A percentile compares a stretch with the other conserved stretches of the same genome.
Conservation (phyloP, 116 monocot species). For the Posidonia oceanica region DNA sequence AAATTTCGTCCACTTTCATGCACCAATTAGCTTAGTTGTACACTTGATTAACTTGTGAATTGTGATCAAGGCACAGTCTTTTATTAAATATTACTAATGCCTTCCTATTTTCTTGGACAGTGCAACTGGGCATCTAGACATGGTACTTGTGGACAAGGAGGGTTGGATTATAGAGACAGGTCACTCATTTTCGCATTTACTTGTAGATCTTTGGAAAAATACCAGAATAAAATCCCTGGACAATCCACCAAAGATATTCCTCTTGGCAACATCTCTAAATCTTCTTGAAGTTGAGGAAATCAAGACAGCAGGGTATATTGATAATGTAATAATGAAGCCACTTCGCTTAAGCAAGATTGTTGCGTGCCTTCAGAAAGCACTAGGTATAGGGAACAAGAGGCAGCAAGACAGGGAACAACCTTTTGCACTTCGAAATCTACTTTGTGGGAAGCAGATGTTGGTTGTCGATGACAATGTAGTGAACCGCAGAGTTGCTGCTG, state of each 20-base stretch:
- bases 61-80: too few relatives aligned
- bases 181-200: constrained; percentile 26
- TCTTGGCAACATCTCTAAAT: constrained; percentile 51
- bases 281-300: constrained; percentile 31
- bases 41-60: neutral
- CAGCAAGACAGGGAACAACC: constrained; percentile 24
- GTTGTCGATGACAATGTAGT: constrained; percentile 88
- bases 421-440: constrained; percentile 32
- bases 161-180: constrained; percentile 39
- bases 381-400: constrained; percentile 36
- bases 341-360: constrained; percentile 64
- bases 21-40: too few relatives aligned
- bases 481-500: constrained; percentile 66
- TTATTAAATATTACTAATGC: constrained; percentile 3
- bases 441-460: constrained; percentile 52
- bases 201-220: constrained; percentile 27
- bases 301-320: constrained; percentile 35
- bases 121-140: constrained; percentile 27
- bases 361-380: constrained; percentile 48
- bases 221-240: constrained; percentile 16
- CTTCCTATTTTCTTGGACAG: constrained; percentile 15
- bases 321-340: constrained; percentile 61
- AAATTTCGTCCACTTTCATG: too few relatives aligned
- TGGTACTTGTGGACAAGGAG: constrained; percentile 79
- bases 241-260: constrained; percentile 50